These are phyloP conservation scores for Lagenidium giganteum DNA, from an alignment of 352 stramenopile species.

Conservation along the genomic window DNA sequence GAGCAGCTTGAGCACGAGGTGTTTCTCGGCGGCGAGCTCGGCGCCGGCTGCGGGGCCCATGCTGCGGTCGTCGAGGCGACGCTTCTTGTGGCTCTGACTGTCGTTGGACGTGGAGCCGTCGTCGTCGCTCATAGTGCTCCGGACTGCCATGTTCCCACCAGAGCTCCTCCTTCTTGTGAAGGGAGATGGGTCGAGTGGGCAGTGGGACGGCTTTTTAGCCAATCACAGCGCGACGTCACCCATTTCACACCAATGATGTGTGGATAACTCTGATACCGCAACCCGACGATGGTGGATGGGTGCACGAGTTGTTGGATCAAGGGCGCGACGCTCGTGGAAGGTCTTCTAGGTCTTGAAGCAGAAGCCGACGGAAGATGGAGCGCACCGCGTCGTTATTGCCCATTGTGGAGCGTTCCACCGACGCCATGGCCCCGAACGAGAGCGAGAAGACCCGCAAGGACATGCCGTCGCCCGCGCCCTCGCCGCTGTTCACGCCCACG, in stretches of 20 bases:
- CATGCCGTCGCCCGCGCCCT: slow-evolving; percentile 27
- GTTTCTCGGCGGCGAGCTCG: slow-evolving; percentile 6
- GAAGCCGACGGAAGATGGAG: neutral
- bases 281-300: too few relatives aligned
- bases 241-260: slow-evolving; percentile 1
- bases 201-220: slow-evolving; percentile 1
- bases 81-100: slow-evolving; percentile 29
- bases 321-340: too few relatives aligned
- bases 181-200: neutral
- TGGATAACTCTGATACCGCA: slow-evolving; percentile 4
- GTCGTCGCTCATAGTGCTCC: slow-evolving; percentile 16
- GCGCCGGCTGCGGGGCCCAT: neutral
- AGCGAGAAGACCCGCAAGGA: slow-evolving; percentile 7
- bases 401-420: neutral
- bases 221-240: neutral
- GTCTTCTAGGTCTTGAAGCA: too few relatives aligned
- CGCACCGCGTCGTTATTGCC: neutral
- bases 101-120: slow-evolving; percentile 5
- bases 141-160: too few relatives aligned
- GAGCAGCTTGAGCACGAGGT: slow-evolving; percentile 28
- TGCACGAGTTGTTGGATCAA: too few relatives aligned
- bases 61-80: slow-evolving; percentile 12
- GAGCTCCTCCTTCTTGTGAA: neutral
- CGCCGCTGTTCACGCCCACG: slow-evolving; percentile 25
- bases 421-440: slow-evolving; percentile 29